These are phyloP conservation scores for Gynostemma pentaphyllum DNA, from an alignment of 306 rosid species.

Conservation along the genomic window DNA sequence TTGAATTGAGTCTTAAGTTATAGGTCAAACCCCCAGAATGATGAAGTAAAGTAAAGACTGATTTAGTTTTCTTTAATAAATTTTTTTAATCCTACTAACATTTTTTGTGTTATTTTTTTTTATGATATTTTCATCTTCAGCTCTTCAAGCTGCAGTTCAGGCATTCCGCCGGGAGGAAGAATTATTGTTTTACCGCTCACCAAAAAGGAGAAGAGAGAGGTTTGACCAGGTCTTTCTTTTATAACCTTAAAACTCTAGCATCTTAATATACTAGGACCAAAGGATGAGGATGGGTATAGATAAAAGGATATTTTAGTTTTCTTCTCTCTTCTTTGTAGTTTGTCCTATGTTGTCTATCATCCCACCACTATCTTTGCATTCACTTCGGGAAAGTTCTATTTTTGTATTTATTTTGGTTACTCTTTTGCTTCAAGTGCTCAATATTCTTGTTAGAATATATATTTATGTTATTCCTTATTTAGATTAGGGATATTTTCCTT, in stretches of 20 bases:
- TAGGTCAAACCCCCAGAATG: neutral
- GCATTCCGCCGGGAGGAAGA: conserved; percentile 91
- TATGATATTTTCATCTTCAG: conserved; percentile 32
- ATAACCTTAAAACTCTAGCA: neutral
- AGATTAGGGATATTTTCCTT: no score
- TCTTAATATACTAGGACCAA: neutral
- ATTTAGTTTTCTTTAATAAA: neutral
- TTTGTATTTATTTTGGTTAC: neutral
- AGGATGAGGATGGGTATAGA: neutral
- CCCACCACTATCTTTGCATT: neutral
- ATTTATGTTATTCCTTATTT: no score
- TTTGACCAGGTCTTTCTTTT: conserved; percentile 66
- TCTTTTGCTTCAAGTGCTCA: neutral
- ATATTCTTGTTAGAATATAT: no score
- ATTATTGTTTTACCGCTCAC: conserved; percentile 53
- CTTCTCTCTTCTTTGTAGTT: neutral
- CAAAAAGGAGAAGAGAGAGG: conserved; percentile 75
- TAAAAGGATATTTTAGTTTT: neutral
- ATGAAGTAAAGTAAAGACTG: neutral
- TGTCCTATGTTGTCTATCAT: neutral
- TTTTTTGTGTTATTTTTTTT: neutral
- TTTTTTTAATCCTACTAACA: neutral
- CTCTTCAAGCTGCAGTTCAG: conserved; percentile 85
- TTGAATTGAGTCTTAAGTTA: neutral
- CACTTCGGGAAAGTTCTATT: no score